Evolutionary conservation across 2,329 filamentous ascomycete genomes (phyloP).

Genomic region (Nectriaceae sp.): DNA sequence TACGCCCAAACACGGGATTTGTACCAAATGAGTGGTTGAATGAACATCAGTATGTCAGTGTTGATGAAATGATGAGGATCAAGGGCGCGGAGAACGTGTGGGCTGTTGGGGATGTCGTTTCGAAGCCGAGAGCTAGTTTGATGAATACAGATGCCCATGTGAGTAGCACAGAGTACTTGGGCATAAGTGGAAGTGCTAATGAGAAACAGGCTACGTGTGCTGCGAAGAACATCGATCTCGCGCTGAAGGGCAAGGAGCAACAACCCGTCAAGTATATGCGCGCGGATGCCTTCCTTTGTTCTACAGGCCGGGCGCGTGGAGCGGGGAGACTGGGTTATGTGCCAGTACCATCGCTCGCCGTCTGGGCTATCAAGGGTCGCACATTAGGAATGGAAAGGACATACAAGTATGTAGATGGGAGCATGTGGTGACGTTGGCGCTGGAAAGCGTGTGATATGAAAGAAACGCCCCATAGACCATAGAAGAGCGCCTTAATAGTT

Average conservation of each 20-base stretch:
- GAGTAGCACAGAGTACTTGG: slow-evolving; percentile 14
- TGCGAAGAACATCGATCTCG: slow-evolving; percentile 54
- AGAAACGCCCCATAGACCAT: slow-evolving; percentile 26
- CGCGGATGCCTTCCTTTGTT: slow-evolving; percentile 50
- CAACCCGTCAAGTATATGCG: slow-evolving; percentile 47
- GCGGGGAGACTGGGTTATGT: slow-evolving; percentile 49
- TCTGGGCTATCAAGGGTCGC: slow-evolving; percentile 54
- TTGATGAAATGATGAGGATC: slow-evolving; percentile 54
- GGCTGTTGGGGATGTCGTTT: slow-evolving; percentile 56
- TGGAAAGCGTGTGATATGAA: slow-evolving; percentile 6
- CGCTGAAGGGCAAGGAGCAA: slow-evolving; percentile 46
- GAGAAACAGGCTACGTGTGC: slow-evolving; percentile 48
- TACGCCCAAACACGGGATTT: slow-evolving; percentile 57
- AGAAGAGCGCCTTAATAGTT: slow-evolving; percentile 29
- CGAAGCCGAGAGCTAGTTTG: slow-evolving; percentile 55
- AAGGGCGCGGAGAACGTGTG: slow-evolving; percentile 48
- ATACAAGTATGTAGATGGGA: slow-evolving; percentile 49
- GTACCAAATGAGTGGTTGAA: slow-evolving; percentile 47
- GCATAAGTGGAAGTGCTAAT: neutral
- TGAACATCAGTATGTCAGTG: slow-evolving; percentile 45
- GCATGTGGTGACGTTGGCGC: slow-evolving; percentile 44
- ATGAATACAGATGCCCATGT: slow-evolving; percentile 61
- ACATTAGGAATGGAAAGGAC: slow-evolving; percentile 49
- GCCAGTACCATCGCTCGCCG: slow-evolving; percentile 51
- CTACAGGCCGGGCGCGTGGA: slow-evolving; percentile 52